Evolutionary conservation across 768 basidiomycete species (phyloP), one percentile per base, ranked within the genome.

Genomic region (Rhizopogon rudus): DNA sequence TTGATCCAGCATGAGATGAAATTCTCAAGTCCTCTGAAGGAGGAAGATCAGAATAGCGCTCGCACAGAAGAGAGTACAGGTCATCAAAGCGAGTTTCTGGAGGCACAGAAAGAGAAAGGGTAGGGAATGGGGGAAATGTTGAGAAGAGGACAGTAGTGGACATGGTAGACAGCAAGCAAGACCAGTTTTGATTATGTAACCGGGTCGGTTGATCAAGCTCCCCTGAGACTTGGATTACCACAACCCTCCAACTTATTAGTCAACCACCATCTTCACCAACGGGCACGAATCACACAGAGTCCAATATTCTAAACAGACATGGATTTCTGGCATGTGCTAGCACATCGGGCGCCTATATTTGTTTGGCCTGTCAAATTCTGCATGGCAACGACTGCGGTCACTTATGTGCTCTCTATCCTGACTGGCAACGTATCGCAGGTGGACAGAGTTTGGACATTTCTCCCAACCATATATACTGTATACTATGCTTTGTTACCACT

Each of bases 341-440:
- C 46, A 20, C 49, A 65, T 48, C 53, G 57, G 57, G 57, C 57
- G 10, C 71, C 77, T 12, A 67, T 71, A 17, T 75, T 83, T 45
- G 73, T 72, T 42, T 88, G 85, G 82, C 88, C 90, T 14, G 70
- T 79, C 49, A 78, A 83, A 62, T 79, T 89, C 61, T 87, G 84
- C 58, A 50, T 77, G 0, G 75, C 75, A 31, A 66, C 71, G 0
- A 82, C 83, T 0, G 56, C 65, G 4, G 64, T 65, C 0, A 79
- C 82, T 6, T 93, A 81, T 62, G 59, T 88, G 6, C 65, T 78
- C 5, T 88, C 88, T 6, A 49, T 91, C 22, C 44, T 88, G 39
- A 92, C 89, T 0, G 78, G 80, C 41, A 94, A 95, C 62, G 87
- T 89, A 46, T 91, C 88, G 1, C 91, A 93, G 66, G 92, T 95